Conservation (phyloP, 2,329 filamentous ascomycete species). For the Colletotrichum coccodes region DNA sequence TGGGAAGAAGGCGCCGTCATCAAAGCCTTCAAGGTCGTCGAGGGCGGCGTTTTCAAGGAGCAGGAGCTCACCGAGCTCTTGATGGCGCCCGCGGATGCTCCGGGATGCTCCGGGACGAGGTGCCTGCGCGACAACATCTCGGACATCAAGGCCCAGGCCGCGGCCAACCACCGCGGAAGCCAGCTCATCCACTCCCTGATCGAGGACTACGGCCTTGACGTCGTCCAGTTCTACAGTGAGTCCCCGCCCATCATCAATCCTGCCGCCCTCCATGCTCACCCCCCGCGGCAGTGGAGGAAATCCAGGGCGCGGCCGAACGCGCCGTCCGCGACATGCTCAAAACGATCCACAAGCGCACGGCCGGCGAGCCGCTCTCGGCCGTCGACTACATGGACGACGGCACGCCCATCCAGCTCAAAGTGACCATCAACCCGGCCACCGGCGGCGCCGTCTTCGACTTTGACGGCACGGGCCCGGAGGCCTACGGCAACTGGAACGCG, state of each 20-base stretch:
- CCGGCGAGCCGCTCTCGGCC: conserved; percentile 76
- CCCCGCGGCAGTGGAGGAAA: conserved; percentile 68
- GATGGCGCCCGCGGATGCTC: conserved; percentile 77
- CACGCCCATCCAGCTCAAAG: conserved; percentile 77
- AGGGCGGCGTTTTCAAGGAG: conserved; percentile 82
- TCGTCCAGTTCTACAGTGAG: conserved; percentile 69
- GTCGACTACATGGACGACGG: conserved; percentile 91
- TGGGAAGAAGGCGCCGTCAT: conserved; percentile 74
- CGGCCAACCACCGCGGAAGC: conserved; percentile 88
- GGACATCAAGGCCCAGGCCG: conserved; percentile 87
- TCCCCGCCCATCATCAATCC: not conserved
- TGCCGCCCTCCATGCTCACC: not conserved
- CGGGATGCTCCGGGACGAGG: conserved; percentile 81
- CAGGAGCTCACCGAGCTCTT: conserved; percentile 77
- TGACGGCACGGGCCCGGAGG: conserved; percentile 42
- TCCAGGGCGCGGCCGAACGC: conserved; percentile 82
- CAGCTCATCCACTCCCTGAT: conserved; percentile 77
- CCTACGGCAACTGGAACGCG: conserved; percentile 43
- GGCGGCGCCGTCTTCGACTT: conserved; percentile 77
- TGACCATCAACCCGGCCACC: conserved; percentile 78
- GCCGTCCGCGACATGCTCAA: conserved; percentile 81
- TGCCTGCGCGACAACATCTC: conserved; percentile 87
- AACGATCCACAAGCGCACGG: conserved; percentile 74
- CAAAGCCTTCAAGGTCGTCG: conserved; percentile 77
- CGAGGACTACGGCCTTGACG: conserved; percentile 76